Conservation (phyloP, 176 grass and related monocot genomes). For the Coix lacrymajobi region DNA sequence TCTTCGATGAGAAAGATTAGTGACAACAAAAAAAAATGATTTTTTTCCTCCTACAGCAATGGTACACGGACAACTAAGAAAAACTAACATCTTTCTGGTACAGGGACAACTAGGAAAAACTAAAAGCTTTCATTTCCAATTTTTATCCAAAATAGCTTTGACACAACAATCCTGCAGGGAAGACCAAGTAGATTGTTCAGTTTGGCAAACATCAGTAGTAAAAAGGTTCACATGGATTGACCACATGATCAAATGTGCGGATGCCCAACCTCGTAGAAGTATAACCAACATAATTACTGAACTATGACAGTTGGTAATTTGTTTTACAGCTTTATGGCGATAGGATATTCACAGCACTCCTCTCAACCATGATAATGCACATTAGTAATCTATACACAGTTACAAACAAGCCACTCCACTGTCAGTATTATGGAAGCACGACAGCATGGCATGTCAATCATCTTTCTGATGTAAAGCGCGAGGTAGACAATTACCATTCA, state of each 20-base stretch:
- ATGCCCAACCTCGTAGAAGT: conserved; percentile 5
- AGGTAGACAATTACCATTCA: conserved; percentile 97
- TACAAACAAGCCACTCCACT: conserved; percentile 46
- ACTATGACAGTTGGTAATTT: conserved; percentile 14
- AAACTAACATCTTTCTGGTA: background rate
- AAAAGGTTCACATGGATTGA: background rate
- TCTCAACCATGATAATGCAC: conserved; percentile 26
- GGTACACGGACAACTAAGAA: conserved; percentile 17
- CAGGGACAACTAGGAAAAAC: conserved; percentile 13
- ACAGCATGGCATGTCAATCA: conserved; percentile 58
- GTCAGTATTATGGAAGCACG: conserved; percentile 17
- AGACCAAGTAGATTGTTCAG: conserved; percentile 82
- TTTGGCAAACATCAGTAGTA: conserved; percentile 25
- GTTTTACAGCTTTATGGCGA: conserved; percentile 40
- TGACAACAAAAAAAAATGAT: conserved; percentile 9
- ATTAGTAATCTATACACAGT: conserved; percentile 3
- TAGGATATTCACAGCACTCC: conserved; percentile 24
- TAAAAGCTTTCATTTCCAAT: conserved; percentile 3
- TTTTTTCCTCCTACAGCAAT: conserved; percentile 16
- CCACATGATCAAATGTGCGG: background rate
- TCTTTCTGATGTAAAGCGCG: conserved; percentile 91
- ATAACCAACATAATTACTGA: conserved; percentile 10
- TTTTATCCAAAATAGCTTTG: conserved; percentile 81
- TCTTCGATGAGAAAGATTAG: conserved; percentile 13
- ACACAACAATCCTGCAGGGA: conserved; percentile 81